These are phyloP conservation scores for Plenodomus lindquistii DNA, from an alignment of 2,329 filamentous ascomycete species.

Conservation along the genomic window DNA sequence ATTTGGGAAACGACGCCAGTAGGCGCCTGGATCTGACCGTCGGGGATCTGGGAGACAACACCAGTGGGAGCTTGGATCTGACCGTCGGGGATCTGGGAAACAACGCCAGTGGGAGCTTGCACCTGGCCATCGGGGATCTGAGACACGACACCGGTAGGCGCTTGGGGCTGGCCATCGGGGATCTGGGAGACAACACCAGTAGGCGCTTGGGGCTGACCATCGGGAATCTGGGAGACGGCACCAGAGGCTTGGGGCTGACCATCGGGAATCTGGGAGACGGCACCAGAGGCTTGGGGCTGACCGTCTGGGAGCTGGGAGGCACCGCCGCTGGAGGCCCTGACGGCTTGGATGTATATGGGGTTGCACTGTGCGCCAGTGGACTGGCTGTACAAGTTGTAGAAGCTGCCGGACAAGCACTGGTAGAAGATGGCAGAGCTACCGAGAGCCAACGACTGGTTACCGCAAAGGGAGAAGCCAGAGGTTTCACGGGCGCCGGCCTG, in stretches of 20 bases:
- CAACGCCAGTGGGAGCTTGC: constrained; percentile 6
- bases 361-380: constrained; percentile 71
- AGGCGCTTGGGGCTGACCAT: constrained; percentile 33
- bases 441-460: constrained; percentile 69
- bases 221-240: constrained; percentile 32
- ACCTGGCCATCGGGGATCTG: constrained; percentile 38
- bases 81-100: constrained; percentile 23
- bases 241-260: constrained; percentile 19
- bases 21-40: constrained; percentile 21
- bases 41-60: constrained; percentile 13
- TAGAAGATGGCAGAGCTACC: constrained; percentile 67
- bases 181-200: constrained; percentile 11
- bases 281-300: constrained; percentile 27
- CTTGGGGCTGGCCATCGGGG: constrained; percentile 21
- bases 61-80: constrained; percentile 23
- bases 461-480: constrained; percentile 72
- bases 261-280: constrained; percentile 14
- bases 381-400: constrained; percentile 83
- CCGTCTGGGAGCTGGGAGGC: constrained; percentile 38
- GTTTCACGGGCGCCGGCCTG: constrained; percentile 74
- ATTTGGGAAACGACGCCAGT: constrained; percentile 30
- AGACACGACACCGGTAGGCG: constrained; percentile 18
- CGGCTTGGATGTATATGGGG: constrained; percentile 36
- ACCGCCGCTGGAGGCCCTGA: constrained; percentile 9
- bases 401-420: constrained; percentile 72